Conservation (phyloP, 768 basidiomycete species). For the Crepidotus variabilis region DNA sequence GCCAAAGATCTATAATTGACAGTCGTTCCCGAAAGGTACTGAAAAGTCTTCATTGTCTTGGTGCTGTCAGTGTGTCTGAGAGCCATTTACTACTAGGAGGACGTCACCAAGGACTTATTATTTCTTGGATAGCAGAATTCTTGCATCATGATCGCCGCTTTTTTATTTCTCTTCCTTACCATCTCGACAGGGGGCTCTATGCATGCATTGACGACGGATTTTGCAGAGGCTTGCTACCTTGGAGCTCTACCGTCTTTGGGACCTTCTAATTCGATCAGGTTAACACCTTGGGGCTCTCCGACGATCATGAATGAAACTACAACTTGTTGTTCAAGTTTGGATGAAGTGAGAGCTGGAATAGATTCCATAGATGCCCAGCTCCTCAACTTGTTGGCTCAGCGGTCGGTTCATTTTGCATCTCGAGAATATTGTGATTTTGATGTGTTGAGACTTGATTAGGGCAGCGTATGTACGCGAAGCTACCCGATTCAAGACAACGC, state of each 20-base stretch:
- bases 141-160: too few relatives aligned
- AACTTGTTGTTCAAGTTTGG: conserved; percentile 21
- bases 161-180: too few relatives aligned
- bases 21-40: too few relatives aligned
- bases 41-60: too few relatives aligned
- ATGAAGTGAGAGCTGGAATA: conserved; percentile 20
- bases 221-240: conserved; percentile 12
- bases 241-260: conserved; percentile 11
- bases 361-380: conserved; percentile 18
- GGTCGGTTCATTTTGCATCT: conserved; percentile 11
- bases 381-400: conserved; percentile 18
- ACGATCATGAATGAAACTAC: conserved; percentile 12
- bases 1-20: too few relatives aligned
- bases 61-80: too few relatives aligned
- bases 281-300: conserved; percentile 19
- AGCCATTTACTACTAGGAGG: too few relatives aligned
- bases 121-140: too few relatives aligned
- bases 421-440: background rate
- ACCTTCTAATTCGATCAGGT: conserved; percentile 12
- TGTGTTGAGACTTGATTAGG: conserved; percentile 7
- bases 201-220: conserved; percentile 1
- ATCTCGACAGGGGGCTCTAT: background rate
- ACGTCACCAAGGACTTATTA: too few relatives aligned
- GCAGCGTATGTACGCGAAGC: conserved; percentile 24
- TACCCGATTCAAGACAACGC: conserved; percentile 22